These are phyloP conservation scores for Aleurites moluccanus DNA, from an alignment of 441 rosid genomes.

Conservation along the genomic window DNA sequence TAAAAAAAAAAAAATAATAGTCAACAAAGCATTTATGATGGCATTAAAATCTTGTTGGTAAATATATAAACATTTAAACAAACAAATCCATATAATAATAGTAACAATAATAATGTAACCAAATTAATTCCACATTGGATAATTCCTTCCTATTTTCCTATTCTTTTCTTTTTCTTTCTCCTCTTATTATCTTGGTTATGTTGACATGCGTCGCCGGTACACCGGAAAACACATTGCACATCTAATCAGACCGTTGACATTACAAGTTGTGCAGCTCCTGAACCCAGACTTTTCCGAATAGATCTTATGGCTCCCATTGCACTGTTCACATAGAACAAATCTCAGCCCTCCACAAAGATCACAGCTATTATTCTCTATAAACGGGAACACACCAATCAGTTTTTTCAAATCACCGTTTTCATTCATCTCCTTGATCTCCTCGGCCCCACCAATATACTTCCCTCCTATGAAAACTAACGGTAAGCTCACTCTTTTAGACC, in stretches of 20 bases:
- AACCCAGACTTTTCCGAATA: constrained; percentile 47
- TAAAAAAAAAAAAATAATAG: background rate
- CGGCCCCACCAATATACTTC: constrained; percentile 53
- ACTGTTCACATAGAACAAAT: constrained; percentile 49
- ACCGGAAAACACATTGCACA: constrained; percentile 45
- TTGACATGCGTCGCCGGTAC: constrained; percentile 24
- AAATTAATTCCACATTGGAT: background rate
- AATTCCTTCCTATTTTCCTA: background rate
- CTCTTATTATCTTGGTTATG: background rate
- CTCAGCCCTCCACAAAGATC: constrained; percentile 56
- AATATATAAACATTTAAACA: background rate
- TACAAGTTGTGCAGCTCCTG: constrained; percentile 46
- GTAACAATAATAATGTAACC: background rate
- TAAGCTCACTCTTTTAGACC: constrained; percentile 31
- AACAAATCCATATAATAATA: background rate
- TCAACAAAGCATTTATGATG: background rate
- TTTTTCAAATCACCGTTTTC: constrained; percentile 57
- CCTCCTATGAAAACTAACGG: constrained; percentile 65
- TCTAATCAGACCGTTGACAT: constrained; percentile 52
- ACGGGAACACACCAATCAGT: constrained; percentile 35
- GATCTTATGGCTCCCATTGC: constrained; percentile 75
- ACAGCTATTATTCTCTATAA: constrained; percentile 32
- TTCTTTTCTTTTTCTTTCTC: background rate
- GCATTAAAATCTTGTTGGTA: background rate
- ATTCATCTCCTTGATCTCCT: constrained; percentile 47